Evolutionary conservation across 2,329 filamentous ascomycete species (phyloP), one percentile per base, ranked within the genome.

Genomic region (Trichoderma aggressivum): DNA sequence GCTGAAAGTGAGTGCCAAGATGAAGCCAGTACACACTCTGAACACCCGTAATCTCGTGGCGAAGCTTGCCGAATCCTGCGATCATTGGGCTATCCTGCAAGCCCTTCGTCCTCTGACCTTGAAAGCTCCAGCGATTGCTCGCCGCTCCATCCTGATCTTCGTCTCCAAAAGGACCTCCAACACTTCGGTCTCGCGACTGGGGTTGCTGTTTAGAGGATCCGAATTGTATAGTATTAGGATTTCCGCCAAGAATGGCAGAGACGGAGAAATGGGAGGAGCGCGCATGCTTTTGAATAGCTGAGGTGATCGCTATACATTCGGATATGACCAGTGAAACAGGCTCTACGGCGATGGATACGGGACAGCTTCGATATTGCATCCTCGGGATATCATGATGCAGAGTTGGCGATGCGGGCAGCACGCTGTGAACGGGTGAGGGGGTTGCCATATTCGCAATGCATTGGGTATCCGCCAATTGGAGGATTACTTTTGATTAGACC

Each of bases 301-400:
- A 98, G 16, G 96, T 98, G 83, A 99, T 95, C 59, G 94, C 95
- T 79, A 98, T 98, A 82, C 96, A 99, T 90, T 99, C 96, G 82
- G 95, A 97, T 74, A 97, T 97, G 75, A 99, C 94, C 77, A 99
- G 86, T 62, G 94, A 94, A 71, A 97, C 91, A 1, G 94, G 94
- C 78, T 97, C 93, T 75, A 97, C 92, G 56, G 94, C 93, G 73
- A 97, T 93, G 39, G 92, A 89, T 36, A 94, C 86, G 7, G 87
- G 87, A 21, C 87, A 86, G 76, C 85, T 89, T 76, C 87, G 84
- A 76, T 89, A 89, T 75, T 88, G 85, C 83, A 88, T 88, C 74
- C 86, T 82, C 73, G 81, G 84, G 32, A 78, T 75, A 36, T 82
- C 80, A 62, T 63, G 56, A 34, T 66, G 70, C 26, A 39, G 10